phyloP scores from a whole-genome alignment of 306 rosid genomes.

The Lupinus albus region DNA sequence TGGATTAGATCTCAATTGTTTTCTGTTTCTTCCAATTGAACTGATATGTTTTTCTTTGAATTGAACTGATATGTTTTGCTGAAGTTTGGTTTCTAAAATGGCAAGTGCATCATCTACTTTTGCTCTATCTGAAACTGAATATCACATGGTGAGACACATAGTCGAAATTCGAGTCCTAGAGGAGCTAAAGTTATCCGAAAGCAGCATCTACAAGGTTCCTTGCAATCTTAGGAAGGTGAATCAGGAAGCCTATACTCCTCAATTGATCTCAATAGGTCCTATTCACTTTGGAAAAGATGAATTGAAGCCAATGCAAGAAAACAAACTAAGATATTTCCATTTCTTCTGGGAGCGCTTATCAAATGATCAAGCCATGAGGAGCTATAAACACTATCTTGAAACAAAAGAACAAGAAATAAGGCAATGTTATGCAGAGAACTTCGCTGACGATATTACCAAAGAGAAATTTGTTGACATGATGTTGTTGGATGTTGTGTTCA shows the following conservation, averaged over 20 bases:
- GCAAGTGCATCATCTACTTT: neutral
- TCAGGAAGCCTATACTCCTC: conserved; percentile 51
- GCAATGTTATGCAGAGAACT: conserved; percentile 34
- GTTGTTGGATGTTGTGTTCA: conserved; percentile 46
- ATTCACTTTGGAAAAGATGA: conserved; percentile 37
- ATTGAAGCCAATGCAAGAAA: conserved; percentile 45
- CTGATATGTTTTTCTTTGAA: neutral
- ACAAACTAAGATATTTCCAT: conserved; percentile 36
- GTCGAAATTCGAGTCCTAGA: conserved; percentile 35
- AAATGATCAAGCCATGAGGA: neutral
- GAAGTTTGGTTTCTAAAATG: conserved; percentile 26
- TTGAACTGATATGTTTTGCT: neutral
- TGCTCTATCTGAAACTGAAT: conserved; percentile 27
- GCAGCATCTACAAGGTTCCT: conserved; percentile 53
- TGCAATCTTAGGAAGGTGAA: conserved; percentile 47
- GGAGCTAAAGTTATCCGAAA: neutral
- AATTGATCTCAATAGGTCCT: conserved; percentile 59
- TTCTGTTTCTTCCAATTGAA: neutral
- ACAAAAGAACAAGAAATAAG: conserved; percentile 28
- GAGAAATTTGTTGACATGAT: conserved; percentile 33
- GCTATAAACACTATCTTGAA: neutral
- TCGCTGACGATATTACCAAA: conserved; percentile 3
- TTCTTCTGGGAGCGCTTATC: conserved; percentile 36
- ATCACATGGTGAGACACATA: conserved; percentile 34
- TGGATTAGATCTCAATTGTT: neutral